Evolutionary conservation across 345 rosid species (phyloP).

Genomic region (Cardiospermum halicacabum): DNA sequence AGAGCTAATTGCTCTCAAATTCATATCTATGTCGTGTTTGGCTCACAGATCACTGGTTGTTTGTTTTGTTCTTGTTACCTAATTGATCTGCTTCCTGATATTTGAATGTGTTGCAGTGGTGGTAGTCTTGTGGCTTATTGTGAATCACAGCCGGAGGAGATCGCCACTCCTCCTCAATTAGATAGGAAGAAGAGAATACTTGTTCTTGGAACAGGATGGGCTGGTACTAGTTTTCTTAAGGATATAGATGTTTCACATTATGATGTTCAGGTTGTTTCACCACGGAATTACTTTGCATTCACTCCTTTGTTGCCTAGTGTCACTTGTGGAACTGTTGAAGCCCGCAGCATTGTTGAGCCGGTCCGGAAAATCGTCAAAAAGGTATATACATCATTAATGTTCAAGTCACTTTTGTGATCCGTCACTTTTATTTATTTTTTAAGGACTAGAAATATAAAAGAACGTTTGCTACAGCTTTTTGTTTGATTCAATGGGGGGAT

Average conservation of each 20-base stretch:
- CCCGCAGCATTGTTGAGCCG: conserved; percentile 92
- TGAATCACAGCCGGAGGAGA: conserved; percentile 48
- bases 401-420: too few relatives aligned
- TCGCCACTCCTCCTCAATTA: conserved; percentile 21
- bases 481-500: too few relatives aligned
- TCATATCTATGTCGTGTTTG: too few relatives aligned
- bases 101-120: conserved; percentile 41
- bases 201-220: conserved; percentile 99
- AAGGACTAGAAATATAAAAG: too few relatives aligned
- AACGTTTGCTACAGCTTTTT: too few relatives aligned
- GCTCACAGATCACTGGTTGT: too few relatives aligned
- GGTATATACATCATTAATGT: conserved; percentile 46
- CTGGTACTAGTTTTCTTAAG: conserved; percentile 83
- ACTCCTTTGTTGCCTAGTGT: conserved; percentile 94
- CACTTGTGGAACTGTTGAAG: conserved; percentile 96
- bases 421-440: too few relatives aligned
- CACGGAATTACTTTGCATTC: conserved; percentile 91
- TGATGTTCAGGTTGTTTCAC: conserved; percentile 88
- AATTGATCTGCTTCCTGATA: neutral
- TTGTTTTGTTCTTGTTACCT: too few relatives aligned
- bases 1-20: neutral
- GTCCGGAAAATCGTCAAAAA: conserved; percentile 79
- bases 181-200: conserved; percentile 66
- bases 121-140: conserved; percentile 71
- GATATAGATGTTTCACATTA: conserved; percentile 62